Evolutionary conservation across 306 rosid species (phyloP).

Genomic region (Trichosanthes cucumerina): DNA sequence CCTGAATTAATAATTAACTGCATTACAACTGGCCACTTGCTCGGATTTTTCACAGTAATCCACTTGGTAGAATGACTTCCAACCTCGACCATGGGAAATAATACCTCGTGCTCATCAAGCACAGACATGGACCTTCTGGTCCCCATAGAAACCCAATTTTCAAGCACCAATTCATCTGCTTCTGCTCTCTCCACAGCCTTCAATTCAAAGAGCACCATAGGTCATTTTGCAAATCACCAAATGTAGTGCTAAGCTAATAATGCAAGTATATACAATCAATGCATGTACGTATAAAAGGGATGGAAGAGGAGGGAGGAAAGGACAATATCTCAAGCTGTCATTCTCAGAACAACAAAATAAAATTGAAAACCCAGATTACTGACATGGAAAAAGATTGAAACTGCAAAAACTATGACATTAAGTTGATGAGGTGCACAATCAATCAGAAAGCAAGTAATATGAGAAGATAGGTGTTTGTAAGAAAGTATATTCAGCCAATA

Average conservation of each 20-base stretch:
- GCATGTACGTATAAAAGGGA: neutral
- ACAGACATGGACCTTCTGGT: constrained; percentile 45
- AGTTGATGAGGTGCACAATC: neutral
- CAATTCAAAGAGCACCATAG: constrained; percentile 15
- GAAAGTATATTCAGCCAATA: neutral
- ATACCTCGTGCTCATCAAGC: constrained; percentile 56
- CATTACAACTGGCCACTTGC: constrained; percentile 62
- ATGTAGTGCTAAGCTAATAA: neutral
- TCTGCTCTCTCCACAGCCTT: constrained; percentile 37
- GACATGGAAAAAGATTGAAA: neutral
- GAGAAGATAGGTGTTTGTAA: neutral
- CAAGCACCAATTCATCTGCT: constrained; percentile 67
- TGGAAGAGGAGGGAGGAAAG: neutral
- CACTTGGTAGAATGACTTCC: constrained; percentile 65
- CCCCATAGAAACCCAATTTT: constrained; percentile 80
- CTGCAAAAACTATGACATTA: neutral
- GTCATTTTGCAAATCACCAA: constrained; percentile 1
- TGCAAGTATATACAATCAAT: neutral
- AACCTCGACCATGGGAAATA: constrained; percentile 64
- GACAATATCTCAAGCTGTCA: neutral
- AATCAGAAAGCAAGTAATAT: neutral
- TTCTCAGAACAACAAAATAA: neutral
- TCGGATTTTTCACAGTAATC: constrained; percentile 83
- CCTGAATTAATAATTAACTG: constrained; percentile 83
- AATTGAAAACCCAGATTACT: neutral